These are phyloP conservation scores for Carallia brachiata DNA, from an alignment of 345 rosid species.

Conservation along the genomic window DNA sequence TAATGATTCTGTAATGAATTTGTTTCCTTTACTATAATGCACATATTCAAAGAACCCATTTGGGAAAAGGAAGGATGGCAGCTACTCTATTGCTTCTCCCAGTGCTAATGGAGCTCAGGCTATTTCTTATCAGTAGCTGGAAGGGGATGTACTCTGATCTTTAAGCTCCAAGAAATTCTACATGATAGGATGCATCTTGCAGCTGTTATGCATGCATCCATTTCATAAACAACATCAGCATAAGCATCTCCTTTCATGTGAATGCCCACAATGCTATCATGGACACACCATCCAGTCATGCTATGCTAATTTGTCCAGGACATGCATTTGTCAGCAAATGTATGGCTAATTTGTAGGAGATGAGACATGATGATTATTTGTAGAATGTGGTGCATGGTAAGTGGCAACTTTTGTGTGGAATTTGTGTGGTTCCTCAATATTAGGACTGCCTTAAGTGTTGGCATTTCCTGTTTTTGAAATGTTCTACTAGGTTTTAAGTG, in stretches of 20 bases:
- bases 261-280: constrained; percentile 55
- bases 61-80: constrained; percentile 81
- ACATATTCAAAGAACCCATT: constrained; percentile 95
- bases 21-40: constrained; percentile 50
- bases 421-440: constrained; percentile 25
- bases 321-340: constrained; percentile 63
- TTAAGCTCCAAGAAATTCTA: constrained; percentile 51
- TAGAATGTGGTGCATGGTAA: constrained; percentile 34
- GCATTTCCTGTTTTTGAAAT: constrained; percentile 13
- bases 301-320: constrained; percentile 33
- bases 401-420: constrained; percentile 11
- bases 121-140: constrained; percentile 72
- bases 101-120: constrained; percentile 68
- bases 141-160: constrained; percentile 83
- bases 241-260: constrained; percentile 69
- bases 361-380: constrained; percentile 25
- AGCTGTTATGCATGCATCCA: constrained; percentile 85
- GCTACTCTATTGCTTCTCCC: constrained; percentile 61
- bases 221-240: constrained; percentile 74
- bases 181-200: constrained; percentile 91
- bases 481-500: constrained; percentile 26
- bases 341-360: constrained; percentile 38
- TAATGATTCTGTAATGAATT: not conserved
- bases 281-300: constrained; percentile 50
- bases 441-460: constrained; percentile 17